Conservation (phyloP, 2,329 filamentous ascomycete genomes). For the Xylaria digitata region DNA sequence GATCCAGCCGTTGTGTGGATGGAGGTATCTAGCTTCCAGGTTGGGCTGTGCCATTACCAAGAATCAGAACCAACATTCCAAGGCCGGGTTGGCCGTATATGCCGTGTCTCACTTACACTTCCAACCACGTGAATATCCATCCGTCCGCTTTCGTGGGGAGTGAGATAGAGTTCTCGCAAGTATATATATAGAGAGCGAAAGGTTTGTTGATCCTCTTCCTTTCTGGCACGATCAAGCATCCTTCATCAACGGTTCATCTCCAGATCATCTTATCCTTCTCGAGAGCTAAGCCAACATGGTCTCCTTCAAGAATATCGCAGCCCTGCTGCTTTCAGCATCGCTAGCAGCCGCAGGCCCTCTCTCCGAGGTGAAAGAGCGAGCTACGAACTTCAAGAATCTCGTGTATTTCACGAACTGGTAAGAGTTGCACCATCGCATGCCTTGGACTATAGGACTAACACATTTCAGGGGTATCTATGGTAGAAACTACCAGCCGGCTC, state of each 20-base stretch:
- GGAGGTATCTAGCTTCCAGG: constrained; percentile 31
- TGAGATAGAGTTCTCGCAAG: constrained; percentile 24
- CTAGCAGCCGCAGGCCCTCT: constrained; percentile 42
- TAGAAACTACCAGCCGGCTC: constrained; percentile 76
- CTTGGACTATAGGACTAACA: constrained; percentile 23
- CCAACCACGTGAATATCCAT: constrained; percentile 41
- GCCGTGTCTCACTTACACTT: constrained; percentile 32
- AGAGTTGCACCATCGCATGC: constrained; percentile 19
- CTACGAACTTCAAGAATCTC: constrained; percentile 55
- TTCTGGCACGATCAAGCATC: constrained; percentile 22
- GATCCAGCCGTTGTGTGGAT: constrained; percentile 28
- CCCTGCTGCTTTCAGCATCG: constrained; percentile 45
- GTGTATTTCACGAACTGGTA: constrained; percentile 65
- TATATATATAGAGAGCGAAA: constrained; percentile 37
- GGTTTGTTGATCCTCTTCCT: constrained; percentile 29
- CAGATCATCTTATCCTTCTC: constrained; percentile 18
- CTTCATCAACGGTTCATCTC: constrained; percentile 22
- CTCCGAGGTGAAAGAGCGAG: constrained; percentile 40
- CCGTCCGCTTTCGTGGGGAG: constrained; percentile 12
- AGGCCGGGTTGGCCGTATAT: constrained; percentile 20
- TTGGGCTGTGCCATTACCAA: constrained; percentile 22
- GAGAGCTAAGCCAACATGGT: constrained; percentile 43
- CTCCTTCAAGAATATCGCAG: constrained; percentile 42
- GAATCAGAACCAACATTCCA: constrained; percentile 32
- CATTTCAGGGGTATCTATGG: constrained; percentile 74